Conservation (phyloP, 1,139 yeast genomes). For the Chernovozyma sophiae-reginae region DNA sequence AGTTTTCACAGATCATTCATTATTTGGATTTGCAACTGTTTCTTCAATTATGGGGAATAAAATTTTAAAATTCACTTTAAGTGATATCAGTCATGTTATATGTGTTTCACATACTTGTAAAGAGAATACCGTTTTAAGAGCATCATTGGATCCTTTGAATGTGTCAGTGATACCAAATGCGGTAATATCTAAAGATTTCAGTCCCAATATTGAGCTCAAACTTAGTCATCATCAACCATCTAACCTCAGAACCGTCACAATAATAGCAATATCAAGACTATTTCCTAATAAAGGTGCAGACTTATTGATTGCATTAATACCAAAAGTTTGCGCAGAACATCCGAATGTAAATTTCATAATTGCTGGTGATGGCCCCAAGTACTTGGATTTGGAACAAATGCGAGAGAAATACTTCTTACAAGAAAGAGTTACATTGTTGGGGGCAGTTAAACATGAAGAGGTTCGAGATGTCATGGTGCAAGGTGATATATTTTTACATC, state of each 20-base stretch:
- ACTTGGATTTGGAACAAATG: conserved; percentile 91
- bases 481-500: conserved; percentile 92
- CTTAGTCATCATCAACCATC: conserved; percentile 4
- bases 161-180: conserved; percentile 97
- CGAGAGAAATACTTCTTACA: conserved; percentile 82
- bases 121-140: conserved; percentile 89
- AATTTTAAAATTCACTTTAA: conserved; percentile 72
- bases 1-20: conserved; percentile 91
- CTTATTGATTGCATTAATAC: conserved; percentile 78
- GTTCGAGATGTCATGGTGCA: conserved; percentile 90
- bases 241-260: conserved; percentile 47
- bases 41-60: conserved; percentile 85
- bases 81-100: conserved; percentile 87
- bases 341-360: conserved; percentile 71
- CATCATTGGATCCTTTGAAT: conserved; percentile 68
- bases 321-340: conserved; percentile 66
- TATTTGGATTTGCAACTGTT: conserved; percentile 89
- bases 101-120: conserved; percentile 97
- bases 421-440: conserved; percentile 80
- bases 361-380: conserved; percentile 98
- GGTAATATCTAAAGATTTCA: conserved; percentile 77
- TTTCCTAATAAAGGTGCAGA: conserved; percentile 98
- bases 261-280: conserved; percentile 85
- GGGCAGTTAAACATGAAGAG: conserved; percentile 87
- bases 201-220: conserved; percentile 34